Percentiles rank a stretch among this genome's conserved stretches.
Evolutionary conservation across 2,329 filamentous ascomycete species (phyloP).

Genomic region (Scytalidium lignicola): DNA sequence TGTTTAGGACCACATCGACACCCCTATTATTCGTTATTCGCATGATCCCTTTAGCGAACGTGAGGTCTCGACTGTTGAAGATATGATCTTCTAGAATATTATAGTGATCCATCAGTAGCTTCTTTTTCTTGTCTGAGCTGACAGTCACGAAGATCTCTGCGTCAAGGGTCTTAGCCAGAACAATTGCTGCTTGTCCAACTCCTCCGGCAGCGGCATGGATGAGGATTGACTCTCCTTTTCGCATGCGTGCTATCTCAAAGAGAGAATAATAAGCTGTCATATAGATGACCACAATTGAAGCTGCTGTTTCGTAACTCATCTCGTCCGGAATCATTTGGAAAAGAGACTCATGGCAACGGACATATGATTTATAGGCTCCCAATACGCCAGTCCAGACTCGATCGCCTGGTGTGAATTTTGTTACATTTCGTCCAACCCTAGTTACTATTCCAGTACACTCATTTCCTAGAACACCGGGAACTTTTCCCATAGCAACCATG

Average conservation of each 20-base stretch:
- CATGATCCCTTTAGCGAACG: slow-evolving; percentile 28
- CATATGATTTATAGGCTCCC: slow-evolving; percentile 12
- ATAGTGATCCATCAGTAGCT: slow-evolving; percentile 28
- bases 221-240: slow-evolving; percentile 23
- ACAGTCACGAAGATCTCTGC: slow-evolving; percentile 40
- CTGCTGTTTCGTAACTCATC: slow-evolving; percentile 33
- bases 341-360: slow-evolving; percentile 20
- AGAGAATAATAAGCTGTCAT: slow-evolving; percentile 40
- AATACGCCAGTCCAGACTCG: slow-evolving; percentile 26
- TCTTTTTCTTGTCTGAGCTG: slow-evolving; percentile 30
- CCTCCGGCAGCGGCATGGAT: slow-evolving; percentile 16
- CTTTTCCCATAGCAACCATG: slow-evolving; percentile 24
- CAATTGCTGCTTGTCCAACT: slow-evolving; percentile 20
- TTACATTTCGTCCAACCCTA: slow-evolving; percentile 4
- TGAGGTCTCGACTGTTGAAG: slow-evolving; percentile 30
- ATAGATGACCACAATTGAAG: slow-evolving; percentile 34
- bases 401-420: slow-evolving; percentile 7
- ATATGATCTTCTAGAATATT: slow-evolving; percentile 35
- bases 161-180: slow-evolving; percentile 24
- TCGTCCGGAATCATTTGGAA: slow-evolving; percentile 31
- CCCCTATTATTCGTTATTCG: slow-evolving; percentile 12
- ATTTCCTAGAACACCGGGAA: slow-evolving; percentile 5
- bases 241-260: slow-evolving; percentile 32
- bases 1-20: slow-evolving; percentile 25
- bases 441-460: slow-evolving; percentile 11